Evolutionary conservation across 2,329 filamentous ascomycete species (phyloP).

Genomic region (Leptographium flavum): DNA sequence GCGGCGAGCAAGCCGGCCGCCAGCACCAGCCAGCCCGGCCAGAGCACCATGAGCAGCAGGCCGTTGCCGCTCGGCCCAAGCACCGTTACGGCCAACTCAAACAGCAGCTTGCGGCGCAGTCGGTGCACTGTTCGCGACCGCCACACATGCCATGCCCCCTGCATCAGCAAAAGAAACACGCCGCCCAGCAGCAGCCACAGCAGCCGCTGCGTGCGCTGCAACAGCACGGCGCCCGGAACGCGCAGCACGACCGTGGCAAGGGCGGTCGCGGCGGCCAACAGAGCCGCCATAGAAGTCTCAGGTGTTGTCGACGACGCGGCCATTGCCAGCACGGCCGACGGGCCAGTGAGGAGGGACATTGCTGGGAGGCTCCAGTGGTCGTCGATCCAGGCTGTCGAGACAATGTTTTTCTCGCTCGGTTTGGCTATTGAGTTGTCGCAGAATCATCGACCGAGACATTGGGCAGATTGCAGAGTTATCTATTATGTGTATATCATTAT

Average conservation of each 20-base stretch:
- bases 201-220: background rate
- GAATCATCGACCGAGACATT: too few relatives aligned
- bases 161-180: background rate
- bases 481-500: too few relatives aligned
- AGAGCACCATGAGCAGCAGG: constrained; percentile 36
- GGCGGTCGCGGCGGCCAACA: background rate
- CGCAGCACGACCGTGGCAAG: background rate
- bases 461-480: too few relatives aligned
- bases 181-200: background rate
- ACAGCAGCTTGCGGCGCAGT: constrained; percentile 13
- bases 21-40: constrained; percentile 41
- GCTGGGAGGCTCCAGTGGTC: too few relatives aligned
- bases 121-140: constrained; percentile 5
- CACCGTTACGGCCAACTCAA: constrained; percentile 36
- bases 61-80: constrained; percentile 34
- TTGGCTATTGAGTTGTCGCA: too few relatives aligned
- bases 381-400: too few relatives aligned
- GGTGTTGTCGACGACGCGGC: background rate
- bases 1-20: constrained; percentile 19
- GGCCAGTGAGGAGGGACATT: background rate
- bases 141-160: constrained; percentile 4
- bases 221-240: background rate
- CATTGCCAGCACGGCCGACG: background rate
- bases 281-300: background rate
- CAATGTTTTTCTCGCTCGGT: background rate